Base-by-base conservation (phyloP, 352 stramenopile genomes). In the Aphanomyces cochlioides region DNA sequence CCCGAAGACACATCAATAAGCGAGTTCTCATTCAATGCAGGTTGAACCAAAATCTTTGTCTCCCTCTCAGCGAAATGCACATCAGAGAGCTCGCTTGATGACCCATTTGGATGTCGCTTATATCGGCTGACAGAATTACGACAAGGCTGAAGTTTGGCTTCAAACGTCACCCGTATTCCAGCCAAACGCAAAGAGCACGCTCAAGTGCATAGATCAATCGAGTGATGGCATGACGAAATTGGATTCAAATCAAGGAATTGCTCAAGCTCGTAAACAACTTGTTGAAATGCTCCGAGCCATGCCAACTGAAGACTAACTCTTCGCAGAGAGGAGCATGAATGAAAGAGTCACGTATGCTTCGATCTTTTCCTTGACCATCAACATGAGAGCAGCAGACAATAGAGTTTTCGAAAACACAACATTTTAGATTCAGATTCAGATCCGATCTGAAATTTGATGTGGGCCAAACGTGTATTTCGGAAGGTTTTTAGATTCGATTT, bases 311-410 rank as follows among this genome's bases (percentile, higher is more conserved):
- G 43, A 48, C 43, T 7, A 50, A 39, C 54, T 61, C 54, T 28
- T 61, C 6, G 54, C 54, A 5, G 10, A 12, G 54, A 61, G 54
- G 39, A 93, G 70, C 50, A 97, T 83, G 69, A 96, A 80, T 40
- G 89, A 68, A 57, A 91, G 47, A 66, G 84, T 96, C 69, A 96
- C 93, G 73, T 95, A 90, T 72, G 79, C 85, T 76, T 97, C 89
- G 61, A 98, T 97, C 79, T 98, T 96, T 79, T 99, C 95, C 84
- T 99, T 99, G 68, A 98, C 94, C 90, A 98, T 98, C 73, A 98
- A 89, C 96, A 98, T 99, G 41, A 99, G 77, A 38, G 95, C 96
- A 0, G 94, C 93, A 69, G 90, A 98, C 6, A 98, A 88, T 15
- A 15, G 8, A 68, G 96, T 92, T 72, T 95, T n/a, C n/a, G n/a